Evolutionary conservation across 768 basidiomycete species (phyloP), one percentile per base, ranked within the genome.

Genomic region (Xanthoconium purpureum): DNA sequence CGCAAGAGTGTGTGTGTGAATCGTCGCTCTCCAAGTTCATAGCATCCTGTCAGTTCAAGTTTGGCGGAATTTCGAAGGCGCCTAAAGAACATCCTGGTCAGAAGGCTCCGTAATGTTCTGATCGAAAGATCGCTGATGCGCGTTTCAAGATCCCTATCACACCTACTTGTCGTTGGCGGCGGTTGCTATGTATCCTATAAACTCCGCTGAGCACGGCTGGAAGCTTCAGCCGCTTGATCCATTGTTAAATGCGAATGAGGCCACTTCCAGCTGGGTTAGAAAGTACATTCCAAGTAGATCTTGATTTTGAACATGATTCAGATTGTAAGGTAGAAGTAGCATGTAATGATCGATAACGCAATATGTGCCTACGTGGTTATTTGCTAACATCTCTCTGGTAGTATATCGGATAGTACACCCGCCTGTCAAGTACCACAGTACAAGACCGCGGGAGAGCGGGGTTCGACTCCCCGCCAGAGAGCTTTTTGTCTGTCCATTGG

Each of bases 101-200:
- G 76, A 55, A 12, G 18, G 36, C 15, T 44, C 39, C 28, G 13
- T 36, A 17, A 38, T 9, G 14, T 29, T 47, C 8, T 39, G 42
- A 39, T 30, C 6, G 17, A 37, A 40, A 37, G 6, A 13, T 43
- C 9, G 28, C 54, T 70, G 50, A 65, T 60, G 14, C 42, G n/a
- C 30, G 42, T 57, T 57, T 33, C 24, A 65, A 89, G 96, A 99
- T 75, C 94, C 96, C 0, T 96, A 93, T 66, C 96, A 99, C 64
- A 97, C 95, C 0, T 98, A 98, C 69, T 77, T 98, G 32, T 84
- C 91, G 3, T 74, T 97, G 36, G 94, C 96, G 0, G 87, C 91
- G 0, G 64, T 95, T 18, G 78, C 91, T 2, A 78, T 95, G 65
- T 83, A 81, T 70, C 75, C 82, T 33, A 80, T 81, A 66, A 37